A percentile compares a stretch with the other conserved stretches of the same genome.
Evolutionary conservation across 1,284 basidiomycete species (phyloP).

Genomic region (Boletellus sp.): DNA sequence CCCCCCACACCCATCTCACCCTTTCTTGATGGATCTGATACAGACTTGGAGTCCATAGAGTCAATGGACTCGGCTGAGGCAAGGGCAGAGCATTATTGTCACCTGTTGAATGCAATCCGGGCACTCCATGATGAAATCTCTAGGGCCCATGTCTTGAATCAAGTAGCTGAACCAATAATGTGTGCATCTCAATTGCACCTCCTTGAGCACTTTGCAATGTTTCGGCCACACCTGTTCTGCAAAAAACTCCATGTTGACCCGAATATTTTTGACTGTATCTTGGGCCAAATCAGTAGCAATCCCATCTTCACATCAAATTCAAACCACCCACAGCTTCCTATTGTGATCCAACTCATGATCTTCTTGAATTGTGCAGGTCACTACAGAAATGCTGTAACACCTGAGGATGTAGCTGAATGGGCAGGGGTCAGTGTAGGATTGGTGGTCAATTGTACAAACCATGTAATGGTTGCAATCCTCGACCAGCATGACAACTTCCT

Average conservation of each 20-base stretch:
- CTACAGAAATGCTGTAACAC: background rate
- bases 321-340: constrained; percentile 31
- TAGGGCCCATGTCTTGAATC: background rate
- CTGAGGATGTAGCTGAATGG: constrained; percentile 26
- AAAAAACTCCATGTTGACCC: background rate
- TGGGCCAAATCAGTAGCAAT: background rate
- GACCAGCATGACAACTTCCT: constrained; percentile 4
- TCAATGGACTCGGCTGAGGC: no score
- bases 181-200: background rate
- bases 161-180: background rate
- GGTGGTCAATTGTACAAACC: constrained; percentile 7
- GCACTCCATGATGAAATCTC: background rate
- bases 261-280: background rate
- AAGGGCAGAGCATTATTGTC: no score
- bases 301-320: constrained; percentile 3
- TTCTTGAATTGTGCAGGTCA: background rate
- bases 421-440: constrained; percentile 22
- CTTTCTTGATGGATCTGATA: no score
- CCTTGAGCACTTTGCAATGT: background rate
- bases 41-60: no score
- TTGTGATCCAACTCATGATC: constrained; percentile 33
- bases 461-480: constrained; percentile 5
- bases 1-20: no score
- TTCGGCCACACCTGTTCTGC: background rate
- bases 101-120: background rate